phyloP scores from a whole-genome alignment of 2,329 filamentous ascomycete species.

The Biscogniauxia mediterranea region DNA sequence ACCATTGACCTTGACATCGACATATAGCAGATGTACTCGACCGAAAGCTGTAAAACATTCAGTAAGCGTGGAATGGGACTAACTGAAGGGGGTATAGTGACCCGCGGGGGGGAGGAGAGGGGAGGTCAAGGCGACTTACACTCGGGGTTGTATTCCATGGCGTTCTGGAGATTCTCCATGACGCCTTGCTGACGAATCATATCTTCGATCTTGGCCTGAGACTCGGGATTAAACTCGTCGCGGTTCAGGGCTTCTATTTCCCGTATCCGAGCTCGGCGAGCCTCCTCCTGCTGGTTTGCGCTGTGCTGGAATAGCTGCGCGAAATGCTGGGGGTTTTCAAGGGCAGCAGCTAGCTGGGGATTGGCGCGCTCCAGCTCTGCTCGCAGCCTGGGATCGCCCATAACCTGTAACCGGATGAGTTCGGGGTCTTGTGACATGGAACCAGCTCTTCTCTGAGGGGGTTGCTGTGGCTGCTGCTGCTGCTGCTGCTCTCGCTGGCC shows the following conservation, averaged over 20 bases:
- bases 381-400: conserved; percentile 73
- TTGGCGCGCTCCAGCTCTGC: conserved; percentile 68
- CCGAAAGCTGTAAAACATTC: conserved; percentile 70
- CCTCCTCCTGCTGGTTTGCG: conserved; percentile 67
- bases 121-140: conserved; percentile 57
- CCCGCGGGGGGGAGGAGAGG: not conserved
- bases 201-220: conserved; percentile 90
- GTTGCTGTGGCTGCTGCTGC: conserved; percentile 27
- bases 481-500: conserved; percentile 36
- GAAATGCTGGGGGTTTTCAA: conserved; percentile 76
- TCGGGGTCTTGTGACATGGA: conserved; percentile 65
- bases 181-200: conserved; percentile 95
- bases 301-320: conserved; percentile 67
- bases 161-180: conserved; percentile 92
- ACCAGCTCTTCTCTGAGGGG: conserved; percentile 31
- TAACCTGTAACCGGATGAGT: conserved; percentile 75
- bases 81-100: conserved; percentile 3
- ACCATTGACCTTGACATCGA: conserved; percentile 92
- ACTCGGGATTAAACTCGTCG: conserved; percentile 91
- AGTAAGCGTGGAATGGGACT: conserved; percentile 14
- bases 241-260: conserved; percentile 85
- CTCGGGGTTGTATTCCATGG: conserved; percentile 96
- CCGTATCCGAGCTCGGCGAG: conserved; percentile 74
- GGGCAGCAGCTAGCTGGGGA: conserved; percentile 72
- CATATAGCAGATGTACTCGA: conserved; percentile 92